Evolutionary conservation across 108 stramenopile species (phyloP), one percentile per base, ranked within the genome.

Genomic region (Nannochloropsis granulata): DNA sequence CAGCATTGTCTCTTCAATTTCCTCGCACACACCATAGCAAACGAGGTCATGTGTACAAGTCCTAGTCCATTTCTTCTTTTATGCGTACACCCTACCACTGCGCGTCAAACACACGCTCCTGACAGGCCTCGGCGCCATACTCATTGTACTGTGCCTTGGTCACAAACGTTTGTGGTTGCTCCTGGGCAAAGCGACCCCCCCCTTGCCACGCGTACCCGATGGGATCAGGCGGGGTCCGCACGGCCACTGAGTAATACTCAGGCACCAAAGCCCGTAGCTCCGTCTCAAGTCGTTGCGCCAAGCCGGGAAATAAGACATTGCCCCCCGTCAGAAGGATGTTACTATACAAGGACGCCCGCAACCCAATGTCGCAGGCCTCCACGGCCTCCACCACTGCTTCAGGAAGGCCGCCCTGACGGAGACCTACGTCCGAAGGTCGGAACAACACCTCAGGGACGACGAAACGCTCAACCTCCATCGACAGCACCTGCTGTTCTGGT

Each of bases 361-460:
- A 91, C 43, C 82, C 86, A 79, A 83, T 71, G 44, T 93, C 92
- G 86, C 94, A 94, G 26, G 93, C 90, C 84, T 92, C 82, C 24
- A 97, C 92, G 43, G 93, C 89, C 79, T 94, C 90, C 16, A 92
- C 90, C 85, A 96, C 93, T 7, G 94, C 94, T 16, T 94, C 93
- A 21, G 94, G 87, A 21, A 98, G 82, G 19, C 96, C 95, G 44
- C 92, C 93, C 86, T 94, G 91, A 13, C 93, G 88, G 87, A 98
- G 85, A 8, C 95, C 95, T 44, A 95, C 93, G 86, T 98, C 95
- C 0, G 93, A 92, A 14, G 97, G 97, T 26, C 92, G 92, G 89
- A 97, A 98, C 42, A 98, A 84, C 2, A 95, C 90, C 91, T 98
- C 97, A 0, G 97, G 97, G 25, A 96, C 90, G 56, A 92, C 88